Percentiles rank a stretch among this genome's conserved stretches.
phyloP scores from a whole-genome alignment of 2,329 filamentous ascomycete genomes.

The Trichophyton equinum region DNA sequence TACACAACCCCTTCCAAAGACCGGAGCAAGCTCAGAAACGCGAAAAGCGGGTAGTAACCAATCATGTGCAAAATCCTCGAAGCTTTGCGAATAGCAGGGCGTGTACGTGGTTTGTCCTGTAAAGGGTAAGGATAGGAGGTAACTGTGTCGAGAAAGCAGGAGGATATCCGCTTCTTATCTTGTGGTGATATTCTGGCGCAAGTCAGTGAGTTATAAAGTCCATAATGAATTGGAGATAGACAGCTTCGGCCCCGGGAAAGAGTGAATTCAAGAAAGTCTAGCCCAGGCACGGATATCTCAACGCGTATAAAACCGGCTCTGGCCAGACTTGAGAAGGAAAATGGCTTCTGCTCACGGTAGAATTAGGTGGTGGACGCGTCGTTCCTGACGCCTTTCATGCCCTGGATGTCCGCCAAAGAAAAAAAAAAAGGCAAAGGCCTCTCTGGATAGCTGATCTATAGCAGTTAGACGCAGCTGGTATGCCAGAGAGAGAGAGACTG shows the following conservation, averaged over 20 bases:
- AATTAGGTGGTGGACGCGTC: constrained; percentile 1
- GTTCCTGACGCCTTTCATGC: neutral
- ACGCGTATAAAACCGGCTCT: neutral
- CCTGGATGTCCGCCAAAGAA: neutral
- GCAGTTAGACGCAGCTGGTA: neutral
- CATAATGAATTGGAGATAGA: neutral
- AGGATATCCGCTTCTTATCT: neutral
- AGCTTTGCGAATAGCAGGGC: constrained; percentile 8
- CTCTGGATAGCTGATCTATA: neutral
- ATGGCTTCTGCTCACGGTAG: constrained; percentile 1
- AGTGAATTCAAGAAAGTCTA: neutral
- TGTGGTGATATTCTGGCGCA: neutral
- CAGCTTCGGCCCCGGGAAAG: neutral
- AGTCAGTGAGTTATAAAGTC: neutral
- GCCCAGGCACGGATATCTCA: neutral
- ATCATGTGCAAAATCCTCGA: neutral
- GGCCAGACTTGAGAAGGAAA: neutral
- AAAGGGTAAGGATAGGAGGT: constrained; percentile 2
- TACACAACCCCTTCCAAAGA: constrained; percentile 1
- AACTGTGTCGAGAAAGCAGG: neutral
- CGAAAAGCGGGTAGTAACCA: neutral
- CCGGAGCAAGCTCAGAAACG: constrained; percentile 3
- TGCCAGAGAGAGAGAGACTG: neutral
- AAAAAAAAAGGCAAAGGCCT: neutral
- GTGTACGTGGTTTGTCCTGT: constrained; percentile 7